Base-by-base conservation (phyloP, 768 basidiomycete genomes). In the Suillus subaureus region DNA sequence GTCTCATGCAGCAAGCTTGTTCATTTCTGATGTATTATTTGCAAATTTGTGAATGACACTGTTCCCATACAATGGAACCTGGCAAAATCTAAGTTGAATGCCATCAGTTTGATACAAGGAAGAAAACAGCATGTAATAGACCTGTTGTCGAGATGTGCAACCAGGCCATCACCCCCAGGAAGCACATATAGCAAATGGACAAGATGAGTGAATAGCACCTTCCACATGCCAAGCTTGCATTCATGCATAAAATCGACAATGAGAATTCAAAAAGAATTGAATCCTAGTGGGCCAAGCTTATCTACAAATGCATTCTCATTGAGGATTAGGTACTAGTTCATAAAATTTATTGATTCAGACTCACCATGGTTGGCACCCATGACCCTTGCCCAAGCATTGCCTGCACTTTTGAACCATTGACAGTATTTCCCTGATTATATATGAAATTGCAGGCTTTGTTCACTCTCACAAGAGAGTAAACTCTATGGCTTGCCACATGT, bases 211-310 rank as follows among this genome's bases (percentile, higher is more conserved):
- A 81, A 73, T 2, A 80, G 9, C 0, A 64, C 43, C 47, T 79
- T 79, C 77, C 79, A 82, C 0, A 75, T 75, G 1, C 81, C 81
- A 0, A 81, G 70, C 58, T 81, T 80, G 51, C 77, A 68, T 63
- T 81, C 77, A 64, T 81, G 80, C 73, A 82, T 62, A 31, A 81
- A 63, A 63, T 82, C 80, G 0, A 70, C 66, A 0, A 74, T 70
- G 4, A 81, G 70, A 49, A 77, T 73, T 0, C 2, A 11, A 61
- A 67, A 78, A 3, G 71, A 21, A 49, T 76, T 65, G 35, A 74
- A 72, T 0, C 67, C 70, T n/a, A 70, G 57, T 5, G 43, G 11
- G 2, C 58, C 57, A 5, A 77, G 43, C 21, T 21, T 43, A 8
- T 43, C 43, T 21, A 21, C 21, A 21, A 43, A 43, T 4, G 18